Evolutionary conservation across 164 flowering plant species (phyloP), one percentile per base, ranked within the genome.

Genomic region (Euptelea pleiosperma): DNA sequence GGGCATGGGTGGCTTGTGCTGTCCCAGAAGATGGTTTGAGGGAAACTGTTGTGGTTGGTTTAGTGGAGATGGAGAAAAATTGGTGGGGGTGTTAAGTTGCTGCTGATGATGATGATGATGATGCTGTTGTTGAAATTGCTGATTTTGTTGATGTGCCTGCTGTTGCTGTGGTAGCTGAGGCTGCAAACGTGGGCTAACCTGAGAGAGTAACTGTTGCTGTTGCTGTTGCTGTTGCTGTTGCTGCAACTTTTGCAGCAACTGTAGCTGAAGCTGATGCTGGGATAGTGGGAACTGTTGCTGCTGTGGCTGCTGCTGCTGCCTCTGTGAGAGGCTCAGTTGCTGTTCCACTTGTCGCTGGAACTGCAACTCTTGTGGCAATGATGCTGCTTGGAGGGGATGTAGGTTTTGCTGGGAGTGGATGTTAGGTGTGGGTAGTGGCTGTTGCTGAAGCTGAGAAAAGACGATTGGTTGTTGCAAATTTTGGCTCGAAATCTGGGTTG

Each of bases 191-290:
- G 83, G 61, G 69, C 79, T 67, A 14, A 72, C 61, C 21, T 83
- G 83, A n/a, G 86, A 66, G 33, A 76, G 70, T 41, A 73, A 61
- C 55, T 75, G 84, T 42, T 77, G 80, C 55, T 71, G 80, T 25
- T 73, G 79, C n/a, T n/a, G n/a, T n/a, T n/a, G n/a, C n/a, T n/a
- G n/a, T n/a, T n/a, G n/a, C 53, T 77, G 91, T 60, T 82, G 87
- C 69, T 89, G 92, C 48, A 80, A 70, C 65, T 83, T 86, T 70
- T 91, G 95, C 52, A 84, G 67, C 55, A 84, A 47, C 62, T 86
- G 94, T 26, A 85, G 61, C 37, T 87, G 97, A 58, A 85, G 74
- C 52, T 89, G 91, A 49, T 81, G 84, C 28, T 84, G 85, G 2
- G 83, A 56, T 34, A 73, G 65, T 0, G 84, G 72, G 36, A 75